phyloP scores from a whole-genome alignment of 2,329 filamentous ascomycete species.

The Aureobasidium sp. region DNA sequence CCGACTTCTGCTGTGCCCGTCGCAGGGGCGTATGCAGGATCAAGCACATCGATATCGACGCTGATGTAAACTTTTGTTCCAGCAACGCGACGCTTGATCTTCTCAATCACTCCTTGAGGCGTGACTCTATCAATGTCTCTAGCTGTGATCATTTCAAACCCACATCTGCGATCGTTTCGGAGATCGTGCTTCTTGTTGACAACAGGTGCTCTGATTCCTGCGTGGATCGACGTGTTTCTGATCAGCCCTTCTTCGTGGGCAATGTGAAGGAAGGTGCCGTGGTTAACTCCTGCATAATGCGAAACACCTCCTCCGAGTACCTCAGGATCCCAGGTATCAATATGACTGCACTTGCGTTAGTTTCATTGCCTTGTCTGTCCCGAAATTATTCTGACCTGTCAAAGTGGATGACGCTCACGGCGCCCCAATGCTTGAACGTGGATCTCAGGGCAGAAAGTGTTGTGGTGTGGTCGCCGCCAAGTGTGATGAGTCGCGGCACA shows the following conservation, averaged over 20 bases:
- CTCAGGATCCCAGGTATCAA: constrained; percentile 50
- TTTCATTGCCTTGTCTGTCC: no score
- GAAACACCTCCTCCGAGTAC: constrained; percentile 52
- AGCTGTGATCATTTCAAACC: constrained; percentile 52
- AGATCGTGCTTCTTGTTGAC: constrained; percentile 44
- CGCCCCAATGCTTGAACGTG: constrained; percentile 44
- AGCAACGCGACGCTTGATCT: constrained; percentile 44
- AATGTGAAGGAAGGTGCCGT: constrained; percentile 56
- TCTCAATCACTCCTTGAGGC: constrained; percentile 40
- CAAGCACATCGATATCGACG: constrained; percentile 51
- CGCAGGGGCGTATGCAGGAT: constrained; percentile 49
- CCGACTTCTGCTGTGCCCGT: constrained; percentile 57
- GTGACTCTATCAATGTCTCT: constrained; percentile 47
- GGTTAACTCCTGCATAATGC: constrained; percentile 54
- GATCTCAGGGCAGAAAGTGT: constrained; percentile 47
- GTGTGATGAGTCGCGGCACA: constrained; percentile 45
- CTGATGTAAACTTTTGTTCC: constrained; percentile 49
- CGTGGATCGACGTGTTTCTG: constrained; percentile 52
- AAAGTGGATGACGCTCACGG: constrained; percentile 52
- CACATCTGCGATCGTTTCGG: constrained; percentile 51
- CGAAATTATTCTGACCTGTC: constrained; percentile 27
- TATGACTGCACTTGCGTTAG: constrained; percentile 31
- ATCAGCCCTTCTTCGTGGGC: constrained; percentile 56
- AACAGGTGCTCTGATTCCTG: constrained; percentile 53
- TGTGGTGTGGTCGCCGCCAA: constrained; percentile 52